Base-by-base conservation (phyloP, 2,329 filamentous ascomycete species). In the Falciphora oryzae region DNA sequence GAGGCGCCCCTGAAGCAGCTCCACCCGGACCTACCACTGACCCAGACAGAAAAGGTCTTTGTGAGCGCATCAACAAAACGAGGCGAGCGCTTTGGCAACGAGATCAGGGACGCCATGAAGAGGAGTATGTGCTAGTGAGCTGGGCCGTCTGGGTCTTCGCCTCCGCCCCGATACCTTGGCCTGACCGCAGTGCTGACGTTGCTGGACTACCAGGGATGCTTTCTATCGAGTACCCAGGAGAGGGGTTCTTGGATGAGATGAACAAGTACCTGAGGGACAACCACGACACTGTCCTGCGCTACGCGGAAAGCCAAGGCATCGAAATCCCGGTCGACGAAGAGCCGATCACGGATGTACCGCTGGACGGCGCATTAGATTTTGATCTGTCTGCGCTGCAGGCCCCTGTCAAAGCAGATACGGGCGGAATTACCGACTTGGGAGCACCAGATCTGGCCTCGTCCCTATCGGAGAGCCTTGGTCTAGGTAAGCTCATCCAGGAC, bases 1-100 rank as follows among this genome's bases (percentile, higher is more conserved):
- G 80, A 89, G 31, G 78, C 79, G 14, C 75, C 76, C 59, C 69
- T 83, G 60, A 77, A 66, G 67, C 75, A 68, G 71, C 75, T 71
- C 44, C 73, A 70, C 63, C 69, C 69, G 1, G 75, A 85, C 14
- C 32, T 58, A 4, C 64, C 69, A 0, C 31, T 71, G 27, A 66
- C 68, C 0, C 67, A 68, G 13, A 64, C 64, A 13, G 68, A 71
- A 62, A 63, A 63, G 10, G 63, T 58, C 22, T 70, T 71, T 50
- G 25, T 68, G 22, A 28, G 29, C 11, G 75, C 79, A 28, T 83
- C 87, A 69, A 85, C 85, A 69, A 79, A 81, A 66, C 73, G 75
- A 14, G 84, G 86, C 66, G 81, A 85, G 65, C 71, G 72, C 22
- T 76, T 78, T 11, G 79, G 84, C 10, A 75, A 73, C 62, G 73